Evolutionary conservation across 179 eudicot genomes (phyloP), one percentile per base, ranked within the genome.

Genomic region (Silene vulgaris): DNA sequence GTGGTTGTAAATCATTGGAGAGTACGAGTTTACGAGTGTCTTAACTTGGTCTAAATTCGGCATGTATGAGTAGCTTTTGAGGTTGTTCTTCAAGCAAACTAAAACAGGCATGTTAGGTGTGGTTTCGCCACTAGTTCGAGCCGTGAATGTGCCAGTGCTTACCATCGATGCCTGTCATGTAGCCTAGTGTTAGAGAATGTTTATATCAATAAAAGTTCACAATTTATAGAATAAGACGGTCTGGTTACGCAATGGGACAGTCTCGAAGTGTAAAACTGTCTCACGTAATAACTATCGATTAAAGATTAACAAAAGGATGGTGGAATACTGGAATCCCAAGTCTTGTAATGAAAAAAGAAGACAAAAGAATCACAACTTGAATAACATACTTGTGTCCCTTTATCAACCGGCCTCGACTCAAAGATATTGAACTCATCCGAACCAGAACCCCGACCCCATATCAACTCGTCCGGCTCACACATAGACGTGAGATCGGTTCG

Each of bases 1-100:
- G 71, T 90, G 91, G 19, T 76, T 84, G 86, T 85, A 89, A 5
- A 90, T 80, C 48, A 56, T 81, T 7, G 93, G 96, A 5, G 87
- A 69, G 48, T 88, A 85, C 64, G 91, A 80, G 77, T 76, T 72
- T 65, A 85, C 81, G 29, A 94, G 59, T 17, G 79, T 62, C 2
- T 76, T 43, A 8, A 85, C 1, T 78, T 85, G 85, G 1, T 72
- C 66, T 71, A 78, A 35, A 54, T 80, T 82, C 0, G 87, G 85
- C 84, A 85, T 82, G 75, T 60, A 78, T 19, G 67, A 69, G 23
- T 61, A 23, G 75, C 19, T 74, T 14, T 48, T 28, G 2, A 65
- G 68, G 2, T 16, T 23, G 35, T 82, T 80, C 61, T 79, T 85
- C 17, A 82, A 78, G 75, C 87, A 85, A 14, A 76, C 73, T 70